A percentile compares a stretch with the other conserved stretches of the same genome.
Conservation (phyloP, 2,329 filamentous ascomycete genomes). For the Chaetomiaceae sp. region DNA sequence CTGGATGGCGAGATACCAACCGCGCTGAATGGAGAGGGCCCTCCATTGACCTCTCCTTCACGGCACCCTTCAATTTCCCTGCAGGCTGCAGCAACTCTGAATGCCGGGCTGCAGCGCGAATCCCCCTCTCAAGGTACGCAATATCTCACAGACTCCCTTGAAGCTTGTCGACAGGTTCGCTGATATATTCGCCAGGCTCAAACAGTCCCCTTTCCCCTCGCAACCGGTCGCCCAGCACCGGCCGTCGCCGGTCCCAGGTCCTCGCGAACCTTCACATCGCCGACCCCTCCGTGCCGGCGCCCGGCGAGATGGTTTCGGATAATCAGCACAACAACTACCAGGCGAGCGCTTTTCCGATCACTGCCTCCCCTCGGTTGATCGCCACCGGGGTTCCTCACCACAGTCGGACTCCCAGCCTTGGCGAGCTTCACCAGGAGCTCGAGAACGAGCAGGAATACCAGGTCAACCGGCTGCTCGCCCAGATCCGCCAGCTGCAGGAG, state of each 20-base stretch:
- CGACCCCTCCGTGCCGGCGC: constrained; percentile 62
- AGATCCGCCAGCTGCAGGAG: constrained; percentile 72
- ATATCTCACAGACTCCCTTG: neutral
- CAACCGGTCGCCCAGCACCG: constrained; percentile 43
- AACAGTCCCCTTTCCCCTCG: constrained; percentile 45
- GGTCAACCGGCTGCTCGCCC: constrained; percentile 71
- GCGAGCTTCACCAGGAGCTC: constrained; percentile 73
- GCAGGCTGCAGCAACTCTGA: constrained; percentile 72
- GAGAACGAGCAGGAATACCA: constrained; percentile 77
- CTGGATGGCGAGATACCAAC: constrained; percentile 27
- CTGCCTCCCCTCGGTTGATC: constrained; percentile 39
- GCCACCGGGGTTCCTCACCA: constrained; percentile 55
- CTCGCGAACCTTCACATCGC: constrained; percentile 71
- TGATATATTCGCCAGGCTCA: constrained; percentile 35
- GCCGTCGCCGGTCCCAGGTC: constrained; percentile 62
- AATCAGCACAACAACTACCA: constrained; percentile 28
- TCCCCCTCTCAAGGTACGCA: constrained; percentile 53
- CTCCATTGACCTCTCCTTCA: constrained; percentile 58
- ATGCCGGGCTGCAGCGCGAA: constrained; percentile 64
- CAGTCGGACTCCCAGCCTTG: constrained; percentile 64
- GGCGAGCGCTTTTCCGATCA: constrained; percentile 42
- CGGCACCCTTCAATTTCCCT: constrained; percentile 62
- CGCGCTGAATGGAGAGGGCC: constrained; percentile 37
- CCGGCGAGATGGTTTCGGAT: constrained; percentile 62
- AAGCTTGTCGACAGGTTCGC: neutral